Evolutionary conservation across 352 stramenopile species (phyloP).

Genomic region (Phytophthora brassicae): DNA sequence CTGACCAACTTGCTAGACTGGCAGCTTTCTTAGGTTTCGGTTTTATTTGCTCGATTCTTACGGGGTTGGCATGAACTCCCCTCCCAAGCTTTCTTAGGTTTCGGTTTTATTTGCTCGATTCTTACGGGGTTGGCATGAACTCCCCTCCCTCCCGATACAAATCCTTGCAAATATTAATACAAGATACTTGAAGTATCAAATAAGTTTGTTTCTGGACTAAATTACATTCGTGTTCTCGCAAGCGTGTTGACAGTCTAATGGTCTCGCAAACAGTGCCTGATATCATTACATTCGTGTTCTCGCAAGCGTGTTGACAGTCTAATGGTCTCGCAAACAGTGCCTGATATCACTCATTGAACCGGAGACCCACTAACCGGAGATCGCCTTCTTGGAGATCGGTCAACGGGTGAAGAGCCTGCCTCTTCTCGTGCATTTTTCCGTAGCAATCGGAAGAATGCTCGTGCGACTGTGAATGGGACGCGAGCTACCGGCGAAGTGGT

Average conservation of each 20-base stretch:
- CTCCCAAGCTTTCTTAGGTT: slow-evolving; percentile 39
- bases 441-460: slow-evolving; percentile 69
- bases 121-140: slow-evolving; percentile 35
- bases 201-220: slow-evolving; percentile 11
- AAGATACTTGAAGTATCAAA: no score
- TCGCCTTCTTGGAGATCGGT: not conserved
- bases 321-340: slow-evolving; percentile 18
- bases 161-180: no score
- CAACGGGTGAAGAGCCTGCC: slow-evolving; percentile 12
- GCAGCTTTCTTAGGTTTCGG: slow-evolving; percentile 42
- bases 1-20: slow-evolving; percentile 53
- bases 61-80: slow-evolving; percentile 37
- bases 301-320: slow-evolving; percentile 12
- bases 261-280: slow-evolving; percentile 11
- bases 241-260: slow-evolving; percentile 9
- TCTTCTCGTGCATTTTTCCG: slow-evolving; percentile 38
- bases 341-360: slow-evolving; percentile 5
- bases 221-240: slow-evolving; percentile 33
- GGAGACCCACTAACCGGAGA: slow-evolving; percentile 4
- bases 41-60: slow-evolving; percentile 56
- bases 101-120: slow-evolving; percentile 62
- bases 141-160: no score
- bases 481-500: slow-evolving; percentile 29
- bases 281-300: slow-evolving; percentile 12
- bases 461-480: slow-evolving; percentile 66